Conservation (phyloP, 768 basidiomycete species). For the Termitomyces sp. region DNA sequence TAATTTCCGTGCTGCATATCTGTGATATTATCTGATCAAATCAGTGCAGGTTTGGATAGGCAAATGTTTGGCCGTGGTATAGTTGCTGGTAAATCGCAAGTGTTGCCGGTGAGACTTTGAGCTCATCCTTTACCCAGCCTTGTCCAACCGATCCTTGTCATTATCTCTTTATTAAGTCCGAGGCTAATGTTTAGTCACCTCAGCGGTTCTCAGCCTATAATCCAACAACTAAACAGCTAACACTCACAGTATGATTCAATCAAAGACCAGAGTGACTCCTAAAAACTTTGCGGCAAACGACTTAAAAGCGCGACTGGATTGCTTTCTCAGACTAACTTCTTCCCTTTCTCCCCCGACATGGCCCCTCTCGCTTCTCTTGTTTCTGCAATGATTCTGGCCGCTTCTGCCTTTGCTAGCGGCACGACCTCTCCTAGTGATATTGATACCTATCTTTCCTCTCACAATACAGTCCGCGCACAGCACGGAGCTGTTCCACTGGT, state of each 20-base stretch:
- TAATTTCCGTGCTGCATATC: neutral
- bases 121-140: neutral
- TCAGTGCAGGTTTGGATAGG: neutral
- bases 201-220: neutral
- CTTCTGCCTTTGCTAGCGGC: constrained; percentile 30
- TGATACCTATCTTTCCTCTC: constrained; percentile 46
- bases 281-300: neutral
- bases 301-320: constrained; percentile 5
- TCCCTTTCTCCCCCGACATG: constrained; percentile 27
- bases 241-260: constrained; percentile 1
- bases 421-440: constrained; percentile 39
- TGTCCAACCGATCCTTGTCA: neutral
- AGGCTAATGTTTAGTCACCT: neutral
- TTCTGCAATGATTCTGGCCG: constrained; percentile 26
- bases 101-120: neutral
- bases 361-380: constrained; percentile 26
- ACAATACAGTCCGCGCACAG: constrained; percentile 57
- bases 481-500: constrained; percentile 61
- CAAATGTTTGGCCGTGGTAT: neutral
- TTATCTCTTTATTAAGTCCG: neutral
- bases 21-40: neutral
- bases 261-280: neutral
- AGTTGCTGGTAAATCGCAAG: neutral
- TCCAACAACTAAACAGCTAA: neutral
- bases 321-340: constrained; percentile 7